phyloP scores from a whole-genome alignment of 2,329 filamentous ascomycete species.

The Falciphora oryzae region DNA sequence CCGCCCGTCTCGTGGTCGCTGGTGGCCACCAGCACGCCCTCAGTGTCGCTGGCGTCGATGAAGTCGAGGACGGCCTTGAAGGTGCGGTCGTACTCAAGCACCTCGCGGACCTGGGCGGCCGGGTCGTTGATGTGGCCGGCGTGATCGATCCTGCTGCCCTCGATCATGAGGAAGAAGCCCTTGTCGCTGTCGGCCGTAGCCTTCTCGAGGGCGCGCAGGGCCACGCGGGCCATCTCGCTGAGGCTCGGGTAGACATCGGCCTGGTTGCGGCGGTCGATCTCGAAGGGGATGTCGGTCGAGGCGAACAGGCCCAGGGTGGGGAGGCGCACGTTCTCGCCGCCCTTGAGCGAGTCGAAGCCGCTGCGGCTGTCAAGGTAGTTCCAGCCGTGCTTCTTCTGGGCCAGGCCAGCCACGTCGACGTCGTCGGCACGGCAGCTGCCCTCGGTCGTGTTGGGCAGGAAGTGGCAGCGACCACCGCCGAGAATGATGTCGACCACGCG shows the following conservation, averaged over 20 bases:
- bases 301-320: conserved; percentile 87
- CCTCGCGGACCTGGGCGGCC: conserved; percentile 80
- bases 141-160: conserved; percentile 93
- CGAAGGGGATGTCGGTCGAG: conserved; percentile 76
- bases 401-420: conserved; percentile 67
- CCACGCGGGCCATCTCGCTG: conserved; percentile 83
- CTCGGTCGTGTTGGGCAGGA: conserved; percentile 72
- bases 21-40: conserved; percentile 79
- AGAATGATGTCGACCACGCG: conserved; percentile 87
- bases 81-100: conserved; percentile 87
- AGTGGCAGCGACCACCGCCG: conserved; percentile 89
- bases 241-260: conserved; percentile 79
- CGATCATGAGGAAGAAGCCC: conserved; percentile 98
- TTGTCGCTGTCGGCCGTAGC: conserved; percentile 80
- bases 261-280: conserved; percentile 80
- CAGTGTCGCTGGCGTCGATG: conserved; percentile 63
- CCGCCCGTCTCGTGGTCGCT: conserved; percentile 97
- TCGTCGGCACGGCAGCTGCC: conserved; percentile 80
- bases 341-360: conserved; percentile 68
- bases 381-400: conserved; percentile 71
- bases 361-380: conserved; percentile 66
- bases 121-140: conserved; percentile 84
- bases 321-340: conserved; percentile 63
- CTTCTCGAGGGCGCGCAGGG: conserved; percentile 69
- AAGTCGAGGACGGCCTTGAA: conserved; percentile 83